Percentiles rank a stretch among this genome's conserved stretches.
These are phyloP conservation scores for Patellaria atrata DNA, from an alignment of 495 filamentous ascomycete species.

Conservation along the genomic window DNA sequence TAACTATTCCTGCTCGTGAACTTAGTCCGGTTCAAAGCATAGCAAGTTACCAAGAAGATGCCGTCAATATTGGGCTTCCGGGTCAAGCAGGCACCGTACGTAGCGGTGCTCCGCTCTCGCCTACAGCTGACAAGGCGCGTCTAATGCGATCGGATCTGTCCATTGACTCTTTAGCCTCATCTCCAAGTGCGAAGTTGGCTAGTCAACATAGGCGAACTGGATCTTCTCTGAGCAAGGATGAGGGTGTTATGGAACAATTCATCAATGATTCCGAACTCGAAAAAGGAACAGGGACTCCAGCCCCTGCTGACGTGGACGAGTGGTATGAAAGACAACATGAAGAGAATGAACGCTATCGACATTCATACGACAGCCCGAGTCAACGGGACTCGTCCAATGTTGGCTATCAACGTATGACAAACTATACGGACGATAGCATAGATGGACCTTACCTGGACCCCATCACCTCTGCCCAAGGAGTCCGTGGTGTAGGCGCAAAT, in stretches of 20 bases:
- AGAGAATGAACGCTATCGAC: slow-evolving; percentile 37
- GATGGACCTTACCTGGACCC: slow-evolving; percentile 44
- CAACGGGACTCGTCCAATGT: slow-evolving; percentile 31
- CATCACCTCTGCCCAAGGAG: slow-evolving; percentile 48
- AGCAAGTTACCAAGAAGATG: slow-evolving; percentile 52
- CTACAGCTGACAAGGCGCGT: slow-evolving; percentile 6
- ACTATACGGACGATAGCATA: slow-evolving; percentile 54
- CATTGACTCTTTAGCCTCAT: slow-evolving; percentile 20
- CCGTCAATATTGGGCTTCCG: slow-evolving; percentile 25
- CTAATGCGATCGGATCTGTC: slow-evolving; percentile 13
- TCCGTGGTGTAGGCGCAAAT: slow-evolving; percentile 54
- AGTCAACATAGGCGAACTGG: slow-evolving; percentile 38
- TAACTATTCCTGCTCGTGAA: slow-evolving; percentile 34
- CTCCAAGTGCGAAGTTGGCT: slow-evolving; percentile 26
- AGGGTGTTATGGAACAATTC: slow-evolving; percentile 30
- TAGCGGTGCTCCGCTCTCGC: slow-evolving; percentile 17
- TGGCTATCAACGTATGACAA: slow-evolving; percentile 41
- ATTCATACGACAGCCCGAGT: slow-evolving; percentile 34
- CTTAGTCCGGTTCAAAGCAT: slow-evolving; percentile 83
- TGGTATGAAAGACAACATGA: slow-evolving; percentile 41
- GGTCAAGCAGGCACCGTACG: slow-evolving; percentile 10
- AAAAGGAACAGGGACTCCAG: slow-evolving; percentile 26
- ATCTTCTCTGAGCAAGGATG: slow-evolving; percentile 35
- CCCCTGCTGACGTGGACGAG: slow-evolving; percentile 29
- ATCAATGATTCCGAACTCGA: slow-evolving; percentile 27